Evolutionary conservation across 2,329 filamentous ascomycete species (phyloP).

Genomic region (Trichothecium sympodiale): DNA sequence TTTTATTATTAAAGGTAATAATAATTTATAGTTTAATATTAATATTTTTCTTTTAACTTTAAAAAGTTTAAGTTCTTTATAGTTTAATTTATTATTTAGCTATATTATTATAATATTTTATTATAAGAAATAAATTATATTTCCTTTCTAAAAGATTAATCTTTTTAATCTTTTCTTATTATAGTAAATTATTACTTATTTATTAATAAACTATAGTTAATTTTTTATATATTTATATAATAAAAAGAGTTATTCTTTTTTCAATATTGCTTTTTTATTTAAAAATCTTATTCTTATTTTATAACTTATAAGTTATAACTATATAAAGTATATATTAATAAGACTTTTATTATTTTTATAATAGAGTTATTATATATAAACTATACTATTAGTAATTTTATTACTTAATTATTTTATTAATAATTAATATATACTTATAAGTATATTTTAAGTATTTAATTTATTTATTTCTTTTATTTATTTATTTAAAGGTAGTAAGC

Average conservation of each 20-base stretch:
- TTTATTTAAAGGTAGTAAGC: too few species aligned
- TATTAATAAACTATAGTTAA: not conserved
- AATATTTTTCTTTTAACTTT: not conserved
- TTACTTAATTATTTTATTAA: too few species aligned
- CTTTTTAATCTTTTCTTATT: slow-evolving; percentile 1
- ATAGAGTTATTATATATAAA: too few species aligned
- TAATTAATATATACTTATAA: too few species aligned
- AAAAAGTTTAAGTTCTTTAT: not conserved
- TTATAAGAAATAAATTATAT: not conserved
- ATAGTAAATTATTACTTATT: not conserved
- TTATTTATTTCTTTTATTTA: too few species aligned
- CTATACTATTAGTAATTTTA: too few species aligned
- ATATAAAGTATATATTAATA: not conserved
- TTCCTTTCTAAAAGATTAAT: slow-evolving; percentile 1
- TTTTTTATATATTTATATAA: not conserved
- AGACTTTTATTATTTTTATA: too few species aligned
- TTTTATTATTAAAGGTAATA: not conserved
- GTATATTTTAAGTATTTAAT: too few species aligned
- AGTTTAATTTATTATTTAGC: not conserved
- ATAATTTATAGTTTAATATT: not conserved
- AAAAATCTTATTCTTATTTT: not conserved
- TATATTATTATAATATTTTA: not conserved
- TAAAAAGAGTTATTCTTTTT: not conserved
- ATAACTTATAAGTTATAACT: not conserved
- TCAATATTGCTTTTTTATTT: too few species aligned